Evolutionary conservation across 2,329 filamentous ascomycete species (phyloP).

Genomic region (Stromatinia cepivora): DNA sequence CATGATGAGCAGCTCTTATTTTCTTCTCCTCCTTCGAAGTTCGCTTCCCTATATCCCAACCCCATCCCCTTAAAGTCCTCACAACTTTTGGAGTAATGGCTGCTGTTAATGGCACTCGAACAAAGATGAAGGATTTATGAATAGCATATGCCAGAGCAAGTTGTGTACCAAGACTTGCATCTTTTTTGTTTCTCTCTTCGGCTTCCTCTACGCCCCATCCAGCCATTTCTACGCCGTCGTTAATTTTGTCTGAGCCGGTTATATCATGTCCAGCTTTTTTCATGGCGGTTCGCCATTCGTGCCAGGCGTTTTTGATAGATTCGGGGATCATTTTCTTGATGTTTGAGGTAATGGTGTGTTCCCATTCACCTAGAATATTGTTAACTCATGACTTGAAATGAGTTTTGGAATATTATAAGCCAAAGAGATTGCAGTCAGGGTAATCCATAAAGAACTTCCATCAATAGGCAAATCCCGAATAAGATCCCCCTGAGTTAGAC

Average conservation of each 20-base stretch:
- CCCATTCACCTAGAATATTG: conserved; percentile 52
- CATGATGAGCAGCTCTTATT: conserved; percentile 31
- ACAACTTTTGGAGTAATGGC: conserved; percentile 94
- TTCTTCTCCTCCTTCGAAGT: conserved; percentile 45
- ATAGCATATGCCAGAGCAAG: conserved; percentile 92
- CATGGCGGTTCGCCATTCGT: conserved; percentile 50
- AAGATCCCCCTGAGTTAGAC: too few species aligned
- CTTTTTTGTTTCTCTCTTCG: conserved; percentile 58
- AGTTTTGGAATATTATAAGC: too few species aligned
- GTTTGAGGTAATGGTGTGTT: conserved; percentile 65
- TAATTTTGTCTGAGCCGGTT: conserved; percentile 48
- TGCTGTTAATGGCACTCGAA: conserved; percentile 89
- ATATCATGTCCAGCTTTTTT: conserved; percentile 49
- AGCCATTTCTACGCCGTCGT: conserved; percentile 52
- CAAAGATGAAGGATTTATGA: conserved; percentile 96
- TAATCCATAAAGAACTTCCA: background rate
- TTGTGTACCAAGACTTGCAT: conserved; percentile 82
- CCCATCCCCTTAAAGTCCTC: conserved; percentile 81
- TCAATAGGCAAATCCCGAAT: background rate
- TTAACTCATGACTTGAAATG: background rate
- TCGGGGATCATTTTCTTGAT: conserved; percentile 61
- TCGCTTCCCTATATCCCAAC: conserved; percentile 90
- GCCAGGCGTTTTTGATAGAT: conserved; percentile 55
- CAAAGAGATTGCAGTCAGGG: background rate
- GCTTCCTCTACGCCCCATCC: conserved; percentile 65